phyloP scores from a whole-genome alignment of 768 basidiomycete species.

The Serpula lacrymans region DNA sequence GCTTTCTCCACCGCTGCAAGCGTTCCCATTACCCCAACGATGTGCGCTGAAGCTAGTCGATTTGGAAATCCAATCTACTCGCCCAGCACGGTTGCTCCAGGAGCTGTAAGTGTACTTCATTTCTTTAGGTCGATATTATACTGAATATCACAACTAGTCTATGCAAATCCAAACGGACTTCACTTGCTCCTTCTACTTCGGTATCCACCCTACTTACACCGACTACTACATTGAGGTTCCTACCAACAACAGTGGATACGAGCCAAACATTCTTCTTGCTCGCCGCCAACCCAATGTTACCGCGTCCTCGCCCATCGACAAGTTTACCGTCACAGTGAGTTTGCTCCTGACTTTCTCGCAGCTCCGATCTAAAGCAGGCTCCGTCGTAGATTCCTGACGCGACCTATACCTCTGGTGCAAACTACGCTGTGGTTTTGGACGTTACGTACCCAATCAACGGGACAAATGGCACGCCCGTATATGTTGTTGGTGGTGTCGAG shows the following conservation, averaged over 20 bases:
- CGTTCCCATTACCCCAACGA: neutral
- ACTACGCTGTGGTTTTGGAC: neutral
- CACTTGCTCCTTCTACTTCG: neutral
- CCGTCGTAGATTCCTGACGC: constrained; percentile 1
- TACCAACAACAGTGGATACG: constrained; percentile 1
- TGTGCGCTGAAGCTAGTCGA: neutral
- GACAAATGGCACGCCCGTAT: neutral
- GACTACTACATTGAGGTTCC: constrained; percentile 7
- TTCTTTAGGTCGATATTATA: neutral
- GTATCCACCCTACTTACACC: neutral
- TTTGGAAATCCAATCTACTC: neutral
- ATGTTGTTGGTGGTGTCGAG: neutral
- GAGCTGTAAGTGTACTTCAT: constrained; percentile 2
- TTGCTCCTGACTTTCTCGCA: neutral
- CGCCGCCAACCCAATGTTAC: neutral
- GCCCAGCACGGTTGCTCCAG: neutral
- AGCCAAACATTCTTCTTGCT: constrained; percentile 3
- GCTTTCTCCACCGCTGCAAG: neutral
- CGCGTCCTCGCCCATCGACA: neutral
- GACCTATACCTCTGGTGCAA: neutral
- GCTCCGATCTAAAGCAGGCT: neutral
- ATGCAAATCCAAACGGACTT: neutral
- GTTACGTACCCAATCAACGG: neutral
- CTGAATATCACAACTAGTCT: neutral
- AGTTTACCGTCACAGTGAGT: neutral